Evolutionary conservation across 768 basidiomycete species (phyloP).

Genomic region (Trametes elegans): DNA sequence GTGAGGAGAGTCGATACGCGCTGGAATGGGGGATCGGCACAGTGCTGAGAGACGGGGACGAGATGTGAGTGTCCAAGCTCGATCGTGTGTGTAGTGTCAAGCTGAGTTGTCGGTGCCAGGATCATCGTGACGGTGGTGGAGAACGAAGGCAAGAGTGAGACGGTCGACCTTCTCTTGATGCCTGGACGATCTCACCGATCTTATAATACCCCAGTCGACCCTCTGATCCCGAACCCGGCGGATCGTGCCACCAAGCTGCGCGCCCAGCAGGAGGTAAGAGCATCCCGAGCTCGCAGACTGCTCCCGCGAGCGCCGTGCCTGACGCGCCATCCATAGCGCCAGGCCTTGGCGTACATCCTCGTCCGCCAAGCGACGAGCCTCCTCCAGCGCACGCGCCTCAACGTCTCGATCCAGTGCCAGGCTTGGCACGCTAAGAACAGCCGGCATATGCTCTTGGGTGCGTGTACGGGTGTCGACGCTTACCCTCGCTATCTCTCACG

Average conservation of each 20-base stretch:
- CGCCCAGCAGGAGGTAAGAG: conserved; percentile 86
- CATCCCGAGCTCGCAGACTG: not conserved
- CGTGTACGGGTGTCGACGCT: not conserved
- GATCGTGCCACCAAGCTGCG: conserved; percentile 80
- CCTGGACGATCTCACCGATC: conserved; percentile 5
- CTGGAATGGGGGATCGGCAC: conserved; percentile 99
- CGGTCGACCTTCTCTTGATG: not conserved
- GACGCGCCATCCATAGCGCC: conserved; percentile 52
- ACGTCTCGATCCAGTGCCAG: conserved; percentile 87
- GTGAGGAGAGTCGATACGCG: conserved; percentile 91
- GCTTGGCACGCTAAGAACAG: conserved; percentile 98
- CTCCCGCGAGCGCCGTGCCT: conserved; percentile 9
- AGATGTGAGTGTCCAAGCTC: conserved; percentile 50
- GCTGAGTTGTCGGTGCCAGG: conserved; percentile 32
- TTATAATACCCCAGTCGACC: conserved; percentile 49
- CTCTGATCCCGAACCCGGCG: conserved; percentile 61
- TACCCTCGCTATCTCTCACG: not conserved
- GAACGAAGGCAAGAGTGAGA: conserved; percentile 83
- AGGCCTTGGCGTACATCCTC: conserved; percentile 85
- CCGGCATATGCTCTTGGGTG: conserved; percentile 82
- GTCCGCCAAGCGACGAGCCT: conserved; percentile 86
- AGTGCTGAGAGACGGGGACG: conserved; percentile 91
- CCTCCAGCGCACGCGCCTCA: conserved; percentile 85
- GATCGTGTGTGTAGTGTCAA: not conserved
- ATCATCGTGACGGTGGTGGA: conserved; percentile 90